Conservation (phyloP, 1,284 basidiomycete species). For the Acaromyces ingoldii region DNA sequence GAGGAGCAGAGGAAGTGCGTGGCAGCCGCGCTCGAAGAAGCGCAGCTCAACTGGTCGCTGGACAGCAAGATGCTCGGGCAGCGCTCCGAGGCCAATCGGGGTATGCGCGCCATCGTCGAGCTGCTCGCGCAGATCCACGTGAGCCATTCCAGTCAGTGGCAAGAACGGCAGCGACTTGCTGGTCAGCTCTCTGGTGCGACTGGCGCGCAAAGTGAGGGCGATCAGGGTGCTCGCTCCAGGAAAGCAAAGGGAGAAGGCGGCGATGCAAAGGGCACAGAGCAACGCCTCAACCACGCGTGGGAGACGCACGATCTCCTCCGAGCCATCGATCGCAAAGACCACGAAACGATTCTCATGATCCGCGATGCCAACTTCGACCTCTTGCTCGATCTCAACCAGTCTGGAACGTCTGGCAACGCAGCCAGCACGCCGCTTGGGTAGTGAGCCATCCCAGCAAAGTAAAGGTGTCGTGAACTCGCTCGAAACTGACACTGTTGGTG, state of each 20-base stretch:
- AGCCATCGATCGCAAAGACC: conserved; percentile 45
- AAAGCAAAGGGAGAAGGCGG: background rate
- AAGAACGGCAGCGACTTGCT: conserved; percentile 9
- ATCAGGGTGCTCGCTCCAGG: background rate
- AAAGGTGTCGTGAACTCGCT: too few relatives aligned
- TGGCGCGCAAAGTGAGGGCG: background rate
- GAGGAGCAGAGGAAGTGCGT: too few relatives aligned
- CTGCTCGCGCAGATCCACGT: conserved; percentile 20
- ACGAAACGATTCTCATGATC: conserved; percentile 42
- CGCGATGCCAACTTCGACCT: conserved; percentile 44
- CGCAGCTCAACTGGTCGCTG: conserved; percentile 25
- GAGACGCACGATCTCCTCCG: conserved; percentile 45
- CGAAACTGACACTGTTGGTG: too few relatives aligned
- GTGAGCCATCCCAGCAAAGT: background rate
- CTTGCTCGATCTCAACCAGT: conserved; percentile 30
- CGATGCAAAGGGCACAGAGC: background rate
- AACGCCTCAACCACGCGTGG: conserved; percentile 10
- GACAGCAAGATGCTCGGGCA: conserved; percentile 34
- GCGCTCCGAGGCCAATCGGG: conserved; percentile 21
- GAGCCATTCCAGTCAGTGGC: background rate
- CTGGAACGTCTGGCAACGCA: background rate
- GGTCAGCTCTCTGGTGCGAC: conserved; percentile 18
- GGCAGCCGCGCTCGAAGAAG: background rate
- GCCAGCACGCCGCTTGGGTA: conserved; percentile 14
- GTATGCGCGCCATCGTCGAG: conserved; percentile 24